Conservation (phyloP, 2,329 filamentous ascomycete genomes). For the Fusarium nodosum region DNA sequence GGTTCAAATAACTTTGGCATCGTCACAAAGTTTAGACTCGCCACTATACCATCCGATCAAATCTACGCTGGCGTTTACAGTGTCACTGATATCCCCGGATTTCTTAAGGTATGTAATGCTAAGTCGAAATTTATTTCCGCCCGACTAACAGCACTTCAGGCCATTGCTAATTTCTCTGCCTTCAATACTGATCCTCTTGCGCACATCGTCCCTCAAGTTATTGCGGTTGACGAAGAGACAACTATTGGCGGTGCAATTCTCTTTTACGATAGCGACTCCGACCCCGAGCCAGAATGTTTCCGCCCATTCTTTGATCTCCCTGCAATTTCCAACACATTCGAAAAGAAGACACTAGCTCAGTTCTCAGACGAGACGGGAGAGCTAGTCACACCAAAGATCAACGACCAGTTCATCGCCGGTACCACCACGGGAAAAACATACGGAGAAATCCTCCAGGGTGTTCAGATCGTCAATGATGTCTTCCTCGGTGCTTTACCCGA, state of each 20-base stretch:
- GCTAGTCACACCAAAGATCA: conserved; percentile 29
- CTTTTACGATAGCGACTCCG: conserved; percentile 34
- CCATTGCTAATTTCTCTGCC: conserved; percentile 32
- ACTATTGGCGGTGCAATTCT: conserved; percentile 33
- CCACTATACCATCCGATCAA: conserved; percentile 40
- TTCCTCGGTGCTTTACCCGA: conserved; percentile 21
- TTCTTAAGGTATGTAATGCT: conserved; percentile 8
- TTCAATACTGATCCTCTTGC: conserved; percentile 38
- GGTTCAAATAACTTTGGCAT: conserved; percentile 56
- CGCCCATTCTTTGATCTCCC: conserved; percentile 30
- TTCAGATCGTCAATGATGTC: conserved; percentile 21
- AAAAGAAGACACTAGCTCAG: conserved; percentile 19
- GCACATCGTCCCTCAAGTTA: conserved; percentile 35
- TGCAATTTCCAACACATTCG: conserved; percentile 25
- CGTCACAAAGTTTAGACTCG: conserved; percentile 52
- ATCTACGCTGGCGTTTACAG: conserved; percentile 35
- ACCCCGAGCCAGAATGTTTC: conserved; percentile 33
- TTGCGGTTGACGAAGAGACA: conserved; percentile 27
- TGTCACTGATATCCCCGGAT: conserved; percentile 19
- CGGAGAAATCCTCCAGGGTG: conserved; percentile 16
- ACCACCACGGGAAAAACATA: conserved; percentile 31
- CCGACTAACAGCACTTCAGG: background rate
- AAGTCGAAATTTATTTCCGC: fast-evolving
- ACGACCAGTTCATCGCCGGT: conserved; percentile 36
- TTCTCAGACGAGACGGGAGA: conserved; percentile 33